Conservation (phyloP, 441 rosid genomes). For the Corymbia calophylla region DNA sequence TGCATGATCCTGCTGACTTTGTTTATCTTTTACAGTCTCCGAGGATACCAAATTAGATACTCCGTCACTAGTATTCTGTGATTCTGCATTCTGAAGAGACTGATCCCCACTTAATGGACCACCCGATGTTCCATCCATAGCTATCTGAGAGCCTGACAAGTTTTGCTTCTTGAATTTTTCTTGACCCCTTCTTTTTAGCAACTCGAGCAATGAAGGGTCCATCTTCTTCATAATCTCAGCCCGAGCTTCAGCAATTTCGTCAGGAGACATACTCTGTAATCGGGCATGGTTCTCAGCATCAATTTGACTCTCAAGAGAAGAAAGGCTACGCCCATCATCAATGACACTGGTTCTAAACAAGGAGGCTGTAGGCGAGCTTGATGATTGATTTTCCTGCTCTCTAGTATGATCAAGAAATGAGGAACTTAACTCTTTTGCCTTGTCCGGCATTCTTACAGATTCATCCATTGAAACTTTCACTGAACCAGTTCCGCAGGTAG, state of each 20-base stretch:
- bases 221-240: conserved; percentile 82
- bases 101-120: conserved; percentile 13
- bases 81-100: conserved; percentile 17
- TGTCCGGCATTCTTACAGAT: conserved; percentile 10
- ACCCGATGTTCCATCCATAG: conserved; percentile 1
- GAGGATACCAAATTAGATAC: conserved; percentile 9
- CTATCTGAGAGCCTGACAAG: conserved; percentile 14
- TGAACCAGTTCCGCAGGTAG: not conserved
- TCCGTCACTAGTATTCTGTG: conserved; percentile 14
- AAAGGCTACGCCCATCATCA: conserved; percentile 23
- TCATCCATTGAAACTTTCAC: conserved; percentile 11
- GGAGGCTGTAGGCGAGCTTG: conserved; percentile 12
- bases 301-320: conserved; percentile 69
- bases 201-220: conserved; percentile 58
- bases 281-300: conserved; percentile 65
- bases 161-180: conserved; percentile 46
- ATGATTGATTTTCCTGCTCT: conserved; percentile 7
- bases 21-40: conserved; percentile 20
- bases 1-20: conserved; percentile 15
- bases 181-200: conserved; percentile 59
- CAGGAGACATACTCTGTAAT: conserved; percentile 59
- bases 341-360: conserved; percentile 16
- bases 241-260: conserved; percentile 78
- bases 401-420: not conserved
- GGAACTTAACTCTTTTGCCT: conserved; percentile 5